Evolutionary conservation across 176 grass and related monocot species (phyloP).

Genomic region (Saccharum officinarum): DNA sequence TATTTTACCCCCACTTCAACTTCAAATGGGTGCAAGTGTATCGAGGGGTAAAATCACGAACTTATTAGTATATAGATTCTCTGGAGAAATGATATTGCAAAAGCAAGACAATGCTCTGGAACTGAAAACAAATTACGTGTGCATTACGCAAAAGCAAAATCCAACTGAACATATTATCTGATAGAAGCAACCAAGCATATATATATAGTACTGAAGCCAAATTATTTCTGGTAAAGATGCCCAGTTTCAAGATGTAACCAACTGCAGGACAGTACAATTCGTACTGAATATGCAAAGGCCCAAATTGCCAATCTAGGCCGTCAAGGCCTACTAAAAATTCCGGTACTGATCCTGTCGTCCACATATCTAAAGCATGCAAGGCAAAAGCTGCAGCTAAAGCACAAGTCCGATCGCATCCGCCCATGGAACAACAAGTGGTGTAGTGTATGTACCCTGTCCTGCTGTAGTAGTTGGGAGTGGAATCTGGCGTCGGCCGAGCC

Average conservation of each 20-base stretch:
- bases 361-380: slow-evolving; percentile 44
- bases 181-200: slow-evolving; percentile 11
- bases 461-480: slow-evolving; percentile 50
- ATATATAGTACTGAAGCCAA: slow-evolving; percentile 13
- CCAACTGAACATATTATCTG: not conserved
- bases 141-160: not conserved
- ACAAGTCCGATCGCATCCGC: not conserved
- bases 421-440: slow-evolving; percentile 33
- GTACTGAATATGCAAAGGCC: slow-evolving; percentile 43
- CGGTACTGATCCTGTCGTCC: slow-evolving; percentile 30
- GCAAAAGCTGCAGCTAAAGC: slow-evolving; percentile 35
- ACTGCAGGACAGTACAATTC: slow-evolving; percentile 41
- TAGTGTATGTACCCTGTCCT: slow-evolving; percentile 57
- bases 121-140: not conserved
- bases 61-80: not conserved
- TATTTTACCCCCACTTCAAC: slow-evolving; percentile 19
- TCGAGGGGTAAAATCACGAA: not conserved
- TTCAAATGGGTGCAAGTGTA: not conserved
- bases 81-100: not conserved
- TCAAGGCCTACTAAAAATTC: slow-evolving; percentile 18
- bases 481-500: slow-evolving; percentile 60
- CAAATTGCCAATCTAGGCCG: slow-evolving; percentile 27
- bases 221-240: slow-evolving; percentile 39
- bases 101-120: not conserved
- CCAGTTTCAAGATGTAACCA: slow-evolving; percentile 36